Conservation (phyloP, 306 rosid genomes). For the Acacia acuminata region DNA sequence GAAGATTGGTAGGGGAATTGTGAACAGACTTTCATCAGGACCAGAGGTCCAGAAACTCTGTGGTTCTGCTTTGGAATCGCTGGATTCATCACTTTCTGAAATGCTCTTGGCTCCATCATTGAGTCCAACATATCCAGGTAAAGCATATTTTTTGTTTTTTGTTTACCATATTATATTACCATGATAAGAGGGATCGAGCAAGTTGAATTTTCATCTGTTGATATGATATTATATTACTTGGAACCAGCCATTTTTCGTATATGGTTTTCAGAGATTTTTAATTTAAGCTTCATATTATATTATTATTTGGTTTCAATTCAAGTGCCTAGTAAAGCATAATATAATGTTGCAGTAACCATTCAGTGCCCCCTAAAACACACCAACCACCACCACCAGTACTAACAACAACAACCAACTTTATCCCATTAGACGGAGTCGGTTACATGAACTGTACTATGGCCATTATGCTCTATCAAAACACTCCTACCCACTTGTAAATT, state of each 20-base stretch:
- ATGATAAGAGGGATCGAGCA: background rate
- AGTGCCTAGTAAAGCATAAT: background rate
- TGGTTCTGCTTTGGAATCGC: conserved; percentile 69
- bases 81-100: conserved; percentile 57
- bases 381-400: background rate
- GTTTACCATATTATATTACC: background rate
- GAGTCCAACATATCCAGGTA: conserved; percentile 56
- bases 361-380: background rate
- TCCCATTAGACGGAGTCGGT: background rate
- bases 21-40: conserved; percentile 97
- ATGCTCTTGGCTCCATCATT: conserved; percentile 35
- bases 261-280: background rate
- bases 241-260: background rate
- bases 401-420: background rate
- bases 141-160: background rate
- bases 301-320: background rate
- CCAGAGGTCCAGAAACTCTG: conserved; percentile 93
- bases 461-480: background rate
- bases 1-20: conserved; percentile 95
- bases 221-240: background rate
- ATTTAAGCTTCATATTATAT: background rate
- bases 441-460: background rate
- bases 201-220: background rate
- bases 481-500: background rate
- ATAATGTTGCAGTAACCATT: background rate